A percentile compares a stretch with the other conserved stretches of the same genome.
These are phyloP conservation scores for Plantago major DNA, from an alignment of 257 asterid genomes.

Conservation along the genomic window DNA sequence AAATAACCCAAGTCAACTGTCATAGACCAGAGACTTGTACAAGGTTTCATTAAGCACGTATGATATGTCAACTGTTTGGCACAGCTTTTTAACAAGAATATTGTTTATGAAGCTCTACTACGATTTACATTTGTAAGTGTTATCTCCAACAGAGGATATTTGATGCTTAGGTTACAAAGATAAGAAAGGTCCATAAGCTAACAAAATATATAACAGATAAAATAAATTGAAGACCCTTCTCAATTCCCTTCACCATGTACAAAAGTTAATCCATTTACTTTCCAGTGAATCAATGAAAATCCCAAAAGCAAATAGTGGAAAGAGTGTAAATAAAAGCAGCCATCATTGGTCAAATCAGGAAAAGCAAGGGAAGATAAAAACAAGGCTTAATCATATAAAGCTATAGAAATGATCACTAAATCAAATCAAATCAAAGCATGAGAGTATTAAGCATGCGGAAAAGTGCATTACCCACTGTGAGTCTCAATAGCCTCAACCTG, in stretches of 20 bases:
- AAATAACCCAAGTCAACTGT: too few species aligned
- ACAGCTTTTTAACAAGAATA: too few species aligned
- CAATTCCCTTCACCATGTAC: slow-evolving; percentile 32
- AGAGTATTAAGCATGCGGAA: slow-evolving; percentile 43
- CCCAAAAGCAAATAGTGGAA: slow-evolving; percentile 48
- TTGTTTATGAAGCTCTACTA: too few species aligned
- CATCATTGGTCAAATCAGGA: slow-evolving; percentile 68
- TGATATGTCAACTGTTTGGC: too few species aligned
- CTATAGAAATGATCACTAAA: slow-evolving; percentile 23
- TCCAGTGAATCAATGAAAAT: slow-evolving; percentile 35
- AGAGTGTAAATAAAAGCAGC: slow-evolving; percentile 26
- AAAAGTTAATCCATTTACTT: slow-evolving; percentile 48
- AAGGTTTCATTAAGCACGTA: too few species aligned
- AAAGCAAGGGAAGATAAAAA: slow-evolving; percentile 28
- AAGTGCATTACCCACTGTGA: slow-evolving; percentile 94
- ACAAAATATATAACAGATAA: not conserved
- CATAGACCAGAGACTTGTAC: too few species aligned
- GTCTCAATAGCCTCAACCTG: slow-evolving; percentile 98
- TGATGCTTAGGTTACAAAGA: not conserved
- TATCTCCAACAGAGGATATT: not conserved
- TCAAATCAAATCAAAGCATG: slow-evolving; percentile 43
- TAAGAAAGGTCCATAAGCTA: not conserved
- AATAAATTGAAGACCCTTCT: slow-evolving; percentile 12
- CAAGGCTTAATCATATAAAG: slow-evolving; percentile 38
- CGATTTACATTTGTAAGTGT: not conserved